phyloP scores from a whole-genome alignment of 2,329 filamentous ascomycete species.

The Claviceps purpurea region DNA sequence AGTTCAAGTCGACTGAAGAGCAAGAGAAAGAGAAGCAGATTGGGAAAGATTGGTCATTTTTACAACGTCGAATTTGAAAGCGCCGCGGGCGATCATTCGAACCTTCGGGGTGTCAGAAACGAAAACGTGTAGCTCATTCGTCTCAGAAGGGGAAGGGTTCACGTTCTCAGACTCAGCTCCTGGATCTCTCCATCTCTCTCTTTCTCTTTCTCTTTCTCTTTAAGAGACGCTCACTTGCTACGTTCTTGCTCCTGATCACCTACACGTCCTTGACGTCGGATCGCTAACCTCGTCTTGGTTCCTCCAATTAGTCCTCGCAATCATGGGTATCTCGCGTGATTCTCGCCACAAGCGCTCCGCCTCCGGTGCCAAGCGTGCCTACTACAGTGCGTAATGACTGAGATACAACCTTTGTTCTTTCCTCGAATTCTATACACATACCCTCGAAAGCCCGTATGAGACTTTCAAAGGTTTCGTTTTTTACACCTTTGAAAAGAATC shows the following conservation, averaged over 20 bases:
- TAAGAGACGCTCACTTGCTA: not conserved
- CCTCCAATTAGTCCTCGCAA: conserved; percentile 51
- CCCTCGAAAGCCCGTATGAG: conserved; percentile 54
- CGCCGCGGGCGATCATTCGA: not conserved
- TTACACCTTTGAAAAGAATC: conserved; percentile 18
- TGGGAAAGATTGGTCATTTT: not conserved
- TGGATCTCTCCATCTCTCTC: no score
- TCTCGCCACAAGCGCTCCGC: conserved; percentile 99
- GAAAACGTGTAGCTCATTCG: not conserved
- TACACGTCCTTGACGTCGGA: not conserved
- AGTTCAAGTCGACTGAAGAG: not conserved
- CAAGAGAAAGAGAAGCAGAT: not conserved
- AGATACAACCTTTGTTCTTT: conserved; percentile 4
- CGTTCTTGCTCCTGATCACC: not conserved
- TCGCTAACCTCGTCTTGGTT: conserved; percentile 10
- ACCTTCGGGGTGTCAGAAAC: not conserved
- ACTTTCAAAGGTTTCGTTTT: conserved; percentile 5
- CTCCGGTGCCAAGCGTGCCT: conserved; percentile 93
- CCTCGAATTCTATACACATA: conserved; percentile 6
- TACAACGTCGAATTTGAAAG: not conserved
- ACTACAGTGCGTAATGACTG: conserved; percentile 57
- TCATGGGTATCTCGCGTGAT: conserved; percentile 99
- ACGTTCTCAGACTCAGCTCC: not conserved
- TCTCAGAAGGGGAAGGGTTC: not conserved
- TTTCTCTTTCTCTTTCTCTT: not conserved